Conservation (phyloP, 208 protist genomes). For the Porcisia deanei region DNA sequence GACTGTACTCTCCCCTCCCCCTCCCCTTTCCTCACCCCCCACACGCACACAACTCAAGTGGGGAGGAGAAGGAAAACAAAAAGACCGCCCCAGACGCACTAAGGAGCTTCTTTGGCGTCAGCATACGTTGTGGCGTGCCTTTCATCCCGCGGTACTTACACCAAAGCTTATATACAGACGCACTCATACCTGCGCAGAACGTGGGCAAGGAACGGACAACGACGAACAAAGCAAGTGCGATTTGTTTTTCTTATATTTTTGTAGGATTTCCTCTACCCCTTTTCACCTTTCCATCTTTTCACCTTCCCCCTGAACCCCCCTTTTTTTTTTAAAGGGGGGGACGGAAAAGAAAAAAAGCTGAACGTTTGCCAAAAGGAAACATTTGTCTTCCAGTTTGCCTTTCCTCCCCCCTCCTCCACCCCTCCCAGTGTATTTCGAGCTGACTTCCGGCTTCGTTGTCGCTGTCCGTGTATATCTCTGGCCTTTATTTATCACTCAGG, state of each 20-base stretch:
- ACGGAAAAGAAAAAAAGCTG: too few relatives aligned
- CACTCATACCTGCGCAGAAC: background rate
- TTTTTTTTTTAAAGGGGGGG: background rate
- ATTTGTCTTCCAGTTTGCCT: too few relatives aligned
- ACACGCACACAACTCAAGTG: background rate
- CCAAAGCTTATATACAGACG: background rate
- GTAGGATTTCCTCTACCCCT: background rate
- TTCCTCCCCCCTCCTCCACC: background rate
- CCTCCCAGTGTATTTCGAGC: background rate
- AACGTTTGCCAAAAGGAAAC: too few relatives aligned
- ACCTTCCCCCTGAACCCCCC: background rate
- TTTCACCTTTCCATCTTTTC: background rate
- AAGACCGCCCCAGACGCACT: background rate
- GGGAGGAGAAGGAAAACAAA: background rate
- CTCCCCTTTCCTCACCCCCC: too few relatives aligned
- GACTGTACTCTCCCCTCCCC: background rate
- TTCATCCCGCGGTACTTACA: background rate
- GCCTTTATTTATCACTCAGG: too few relatives aligned
- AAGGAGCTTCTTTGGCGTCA: background rate
- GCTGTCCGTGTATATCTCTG: too few relatives aligned
- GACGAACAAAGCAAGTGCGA: too few relatives aligned
- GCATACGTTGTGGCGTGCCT: background rate
- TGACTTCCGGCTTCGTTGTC: background rate
- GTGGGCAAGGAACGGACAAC: background rate
- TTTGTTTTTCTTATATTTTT: background rate